A percentile compares a stretch with the other conserved stretches of the same genome.
phyloP scores from a whole-genome alignment of 768 basidiomycete species.

The Tylopilus intermedius region DNA sequence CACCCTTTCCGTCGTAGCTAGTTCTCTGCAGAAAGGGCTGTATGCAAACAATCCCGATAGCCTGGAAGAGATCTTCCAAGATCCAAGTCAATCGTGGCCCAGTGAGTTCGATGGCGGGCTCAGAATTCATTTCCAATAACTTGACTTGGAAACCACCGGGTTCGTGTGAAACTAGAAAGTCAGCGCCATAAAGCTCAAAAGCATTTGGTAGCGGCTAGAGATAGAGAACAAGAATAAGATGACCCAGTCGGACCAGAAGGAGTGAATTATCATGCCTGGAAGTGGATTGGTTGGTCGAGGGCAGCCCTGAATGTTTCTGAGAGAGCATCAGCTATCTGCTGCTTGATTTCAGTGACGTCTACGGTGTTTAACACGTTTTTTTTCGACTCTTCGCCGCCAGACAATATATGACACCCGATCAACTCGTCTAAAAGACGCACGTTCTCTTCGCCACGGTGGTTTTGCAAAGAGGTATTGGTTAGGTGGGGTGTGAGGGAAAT shows the following conservation, averaged over 20 bases:
- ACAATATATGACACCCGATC: constrained; percentile 54
- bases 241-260: not conserved
- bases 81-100: constrained; percentile 79
- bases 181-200: constrained; percentile 93
- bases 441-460: constrained; percentile 55
- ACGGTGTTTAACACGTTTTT: constrained; percentile 17
- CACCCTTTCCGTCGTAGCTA: not conserved
- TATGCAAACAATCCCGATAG: constrained; percentile 64
- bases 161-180: constrained; percentile 69
- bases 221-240: not conserved
- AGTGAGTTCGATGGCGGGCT: constrained; percentile 92
- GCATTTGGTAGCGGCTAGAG: constrained; percentile 78
- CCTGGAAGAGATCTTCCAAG: constrained; percentile 72
- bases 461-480: constrained; percentile 90
- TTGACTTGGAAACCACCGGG: constrained; percentile 50
- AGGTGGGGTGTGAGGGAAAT: constrained; percentile 62
- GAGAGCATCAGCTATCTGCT: constrained; percentile 60
- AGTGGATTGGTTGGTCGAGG: constrained; percentile 73
- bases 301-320: constrained; percentile 85
- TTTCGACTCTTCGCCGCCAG: constrained; percentile 21
- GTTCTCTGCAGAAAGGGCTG: constrained; percentile 47
- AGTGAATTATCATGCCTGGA: constrained; percentile 52
- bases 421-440: constrained; percentile 83
- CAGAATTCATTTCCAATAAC: constrained; percentile 88
- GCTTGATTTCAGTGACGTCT: constrained; percentile 50